A percentile compares a stretch with the other conserved stretches of the same genome.
phyloP scores from a whole-genome alignment of 805 yeast species.

The Metschnikowia picachoensis region DNA sequence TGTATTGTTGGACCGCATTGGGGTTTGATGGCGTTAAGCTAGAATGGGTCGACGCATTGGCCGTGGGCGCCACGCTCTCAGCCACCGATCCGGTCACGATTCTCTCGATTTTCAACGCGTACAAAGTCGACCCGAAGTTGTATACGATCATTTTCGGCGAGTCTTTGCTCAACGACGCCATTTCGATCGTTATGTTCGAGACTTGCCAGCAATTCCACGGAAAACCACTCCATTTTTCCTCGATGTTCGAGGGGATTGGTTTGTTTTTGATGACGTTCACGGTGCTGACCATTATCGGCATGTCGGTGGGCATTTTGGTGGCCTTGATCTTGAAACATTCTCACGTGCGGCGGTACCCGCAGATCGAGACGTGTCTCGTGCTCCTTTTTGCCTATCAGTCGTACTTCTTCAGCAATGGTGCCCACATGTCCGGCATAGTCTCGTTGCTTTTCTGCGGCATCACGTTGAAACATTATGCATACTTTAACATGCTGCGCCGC shows the following conservation, averaged over 20 bases:
- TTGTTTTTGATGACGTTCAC: slow-evolving; percentile 91
- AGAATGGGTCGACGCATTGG: slow-evolving; percentile 94
- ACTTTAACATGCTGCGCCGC: slow-evolving; percentile 94
- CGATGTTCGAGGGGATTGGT: slow-evolving; percentile 91
- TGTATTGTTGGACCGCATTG: slow-evolving; percentile 85
- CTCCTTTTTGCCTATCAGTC: slow-evolving; percentile 90
- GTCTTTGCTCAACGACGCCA: slow-evolving; percentile 92
- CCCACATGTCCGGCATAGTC: slow-evolving; percentile 99
- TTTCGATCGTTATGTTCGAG: slow-evolving; percentile 97
- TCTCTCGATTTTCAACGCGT: slow-evolving; percentile 91
- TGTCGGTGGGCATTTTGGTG: slow-evolving; percentile 79
- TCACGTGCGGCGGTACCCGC: slow-evolving; percentile 91
- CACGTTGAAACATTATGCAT: slow-evolving; percentile 94
- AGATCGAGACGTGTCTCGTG: slow-evolving; percentile 91
- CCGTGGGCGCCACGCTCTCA: slow-evolving; percentile 95
- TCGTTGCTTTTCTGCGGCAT: slow-evolving; percentile 94
- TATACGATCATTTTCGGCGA: slow-evolving; percentile 98
- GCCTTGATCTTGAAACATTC: slow-evolving; percentile 90
- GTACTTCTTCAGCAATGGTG: slow-evolving; percentile 96
- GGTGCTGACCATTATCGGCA: slow-evolving; percentile 85
- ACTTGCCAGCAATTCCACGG: slow-evolving; percentile 97
- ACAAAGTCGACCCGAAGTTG: slow-evolving; percentile 95
- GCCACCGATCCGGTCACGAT: slow-evolving; percentile 99
- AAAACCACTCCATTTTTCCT: slow-evolving; percentile 61
- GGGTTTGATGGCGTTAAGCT: slow-evolving; percentile 86